A percentile compares a stretch with the other conserved stretches of the same genome.
Evolutionary conservation across 805 yeast species (phyloP).

Genomic region (Wickerhamiella shivajii): DNA sequence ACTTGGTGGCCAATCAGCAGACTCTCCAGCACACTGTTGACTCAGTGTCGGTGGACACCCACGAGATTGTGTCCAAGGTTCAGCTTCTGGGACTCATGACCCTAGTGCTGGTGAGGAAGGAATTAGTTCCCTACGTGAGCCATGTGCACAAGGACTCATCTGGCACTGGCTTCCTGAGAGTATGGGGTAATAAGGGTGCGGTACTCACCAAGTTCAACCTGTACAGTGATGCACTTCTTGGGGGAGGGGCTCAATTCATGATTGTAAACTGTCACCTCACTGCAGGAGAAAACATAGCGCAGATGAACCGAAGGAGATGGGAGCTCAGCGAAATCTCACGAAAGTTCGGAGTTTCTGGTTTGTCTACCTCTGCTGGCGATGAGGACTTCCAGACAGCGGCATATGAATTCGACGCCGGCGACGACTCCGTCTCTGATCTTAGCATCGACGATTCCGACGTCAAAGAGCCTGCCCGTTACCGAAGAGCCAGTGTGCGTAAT

Average conservation of each 20-base stretch:
- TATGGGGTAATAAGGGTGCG: slow-evolving; percentile 53
- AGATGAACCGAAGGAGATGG: slow-evolving; percentile 30
- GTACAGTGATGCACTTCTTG: slow-evolving; percentile 15
- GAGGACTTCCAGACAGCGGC: slow-evolving; percentile 4
- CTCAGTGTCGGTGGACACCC: slow-evolving; percentile 18
- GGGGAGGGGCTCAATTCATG: slow-evolving; percentile 22
- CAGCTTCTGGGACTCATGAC: slow-evolving; percentile 41
- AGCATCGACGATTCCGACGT: slow-evolving; percentile 1
- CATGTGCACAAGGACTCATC: slow-evolving; percentile 30
- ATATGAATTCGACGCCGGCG: slow-evolving; percentile 5
- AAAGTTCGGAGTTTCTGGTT: slow-evolving; percentile 20
- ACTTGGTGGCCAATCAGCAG: slow-evolving; percentile 22
- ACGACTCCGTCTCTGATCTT: neutral
- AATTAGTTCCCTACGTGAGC: slow-evolving; percentile 28
- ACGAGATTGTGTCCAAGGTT: slow-evolving; percentile 29
- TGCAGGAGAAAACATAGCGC: slow-evolving; percentile 28
- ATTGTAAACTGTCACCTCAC: slow-evolving; percentile 39
- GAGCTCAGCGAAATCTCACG: slow-evolving; percentile 30
- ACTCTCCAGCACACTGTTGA: slow-evolving; percentile 20
- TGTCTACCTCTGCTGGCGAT: slow-evolving; percentile 8
- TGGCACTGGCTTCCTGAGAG: slow-evolving; percentile 42
- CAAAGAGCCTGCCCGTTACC: slow-evolving; percentile 3
- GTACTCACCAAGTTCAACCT: slow-evolving; percentile 31
- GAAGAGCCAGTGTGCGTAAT: neutral
- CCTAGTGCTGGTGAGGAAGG: slow-evolving; percentile 28